phyloP scores from a whole-genome alignment of 192 early-diverging fungal genomes.

The Coemansia aciculifera region DNA sequence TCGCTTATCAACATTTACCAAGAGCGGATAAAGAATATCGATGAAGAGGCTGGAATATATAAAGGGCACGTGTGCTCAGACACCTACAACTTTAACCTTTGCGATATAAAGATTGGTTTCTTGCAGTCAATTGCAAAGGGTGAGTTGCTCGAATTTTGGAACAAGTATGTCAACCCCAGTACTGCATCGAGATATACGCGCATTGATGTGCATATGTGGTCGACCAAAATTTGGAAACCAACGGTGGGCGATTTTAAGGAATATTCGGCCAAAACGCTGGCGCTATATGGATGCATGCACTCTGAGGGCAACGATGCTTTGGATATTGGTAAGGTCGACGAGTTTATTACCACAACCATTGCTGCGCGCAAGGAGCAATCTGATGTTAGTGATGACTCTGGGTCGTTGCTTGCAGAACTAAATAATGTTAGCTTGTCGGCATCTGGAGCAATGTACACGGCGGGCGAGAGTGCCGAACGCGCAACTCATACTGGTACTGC shows the following conservation, averaged over 20 bases:
- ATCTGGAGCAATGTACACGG: neutral
- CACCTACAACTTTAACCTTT: constrained; percentile 74
- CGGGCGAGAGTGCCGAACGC: neutral
- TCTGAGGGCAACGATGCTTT: constrained; percentile 6
- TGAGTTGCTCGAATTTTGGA: constrained; percentile 31
- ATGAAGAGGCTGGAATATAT: constrained; percentile 59
- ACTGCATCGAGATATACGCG: constrained; percentile 32
- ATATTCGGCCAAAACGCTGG: constrained; percentile 15
- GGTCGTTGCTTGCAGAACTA: neutral
- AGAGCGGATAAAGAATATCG: constrained; percentile 70
- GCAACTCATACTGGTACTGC: constrained; percentile 10
- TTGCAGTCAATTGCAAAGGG: constrained; percentile 20
- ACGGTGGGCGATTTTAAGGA: neutral
- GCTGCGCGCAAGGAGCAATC: neutral
- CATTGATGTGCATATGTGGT: constrained; percentile 26
- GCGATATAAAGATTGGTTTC: constrained; percentile 1
- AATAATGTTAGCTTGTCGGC: neutral
- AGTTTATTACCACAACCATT: neutral
- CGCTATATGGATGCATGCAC: constrained; percentile 20
- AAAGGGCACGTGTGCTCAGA: constrained; percentile 63
- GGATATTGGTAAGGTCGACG: constrained; percentile 1
- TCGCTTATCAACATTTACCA: constrained; percentile 59
- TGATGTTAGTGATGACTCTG: neutral
- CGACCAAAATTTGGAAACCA: constrained; percentile 13
- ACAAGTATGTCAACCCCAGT: constrained; percentile 31